Percentiles rank a stretch among this genome's conserved stretches.
phyloP scores from a whole-genome alignment of 1,139 yeast species.

The Scheffersomyces insectosa region DNA sequence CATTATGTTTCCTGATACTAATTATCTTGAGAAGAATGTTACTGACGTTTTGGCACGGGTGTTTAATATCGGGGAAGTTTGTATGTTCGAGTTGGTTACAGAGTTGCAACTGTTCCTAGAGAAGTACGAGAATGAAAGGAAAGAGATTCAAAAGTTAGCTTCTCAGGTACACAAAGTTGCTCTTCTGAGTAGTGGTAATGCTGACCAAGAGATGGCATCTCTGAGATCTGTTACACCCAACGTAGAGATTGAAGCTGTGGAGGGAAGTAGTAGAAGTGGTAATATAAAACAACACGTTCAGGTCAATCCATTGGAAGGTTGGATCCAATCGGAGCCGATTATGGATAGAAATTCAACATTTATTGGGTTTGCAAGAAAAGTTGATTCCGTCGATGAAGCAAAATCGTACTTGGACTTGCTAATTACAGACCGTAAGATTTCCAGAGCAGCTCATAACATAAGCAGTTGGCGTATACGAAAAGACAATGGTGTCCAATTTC shows the following conservation, averaged over 20 bases:
- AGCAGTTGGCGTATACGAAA: constrained; percentile 78
- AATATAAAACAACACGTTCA: background rate
- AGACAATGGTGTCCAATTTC: constrained; percentile 54
- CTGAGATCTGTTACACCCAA: too few species aligned
- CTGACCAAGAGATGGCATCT: background rate
- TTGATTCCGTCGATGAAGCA: constrained; percentile 66
- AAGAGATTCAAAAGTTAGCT: background rate
- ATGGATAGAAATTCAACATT: constrained; percentile 85
- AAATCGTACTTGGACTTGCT: constrained; percentile 49
- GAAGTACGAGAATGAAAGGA: constrained; percentile 25
- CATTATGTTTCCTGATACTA: constrained; percentile 39
- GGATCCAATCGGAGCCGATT: constrained; percentile 78
- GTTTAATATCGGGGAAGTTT: constrained; percentile 63
- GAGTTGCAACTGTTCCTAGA: constrained; percentile 58
- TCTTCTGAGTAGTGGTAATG: background rate
- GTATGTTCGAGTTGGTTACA: constrained; percentile 74
- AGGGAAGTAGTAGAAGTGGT: constrained; percentile 1
- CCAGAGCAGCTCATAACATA: constrained; percentile 77
- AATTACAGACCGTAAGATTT: constrained; percentile 63
- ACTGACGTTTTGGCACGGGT: constrained; percentile 50
- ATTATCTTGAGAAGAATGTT: constrained; percentile 44
- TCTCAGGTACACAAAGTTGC: background rate
- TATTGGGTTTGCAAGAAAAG: constrained; percentile 70
- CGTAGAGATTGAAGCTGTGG: background rate
- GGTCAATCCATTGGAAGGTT: constrained; percentile 56